phyloP scores from a whole-genome alignment of 2,329 filamentous ascomycete genomes.

The Hypoxylon sp. region DNA sequence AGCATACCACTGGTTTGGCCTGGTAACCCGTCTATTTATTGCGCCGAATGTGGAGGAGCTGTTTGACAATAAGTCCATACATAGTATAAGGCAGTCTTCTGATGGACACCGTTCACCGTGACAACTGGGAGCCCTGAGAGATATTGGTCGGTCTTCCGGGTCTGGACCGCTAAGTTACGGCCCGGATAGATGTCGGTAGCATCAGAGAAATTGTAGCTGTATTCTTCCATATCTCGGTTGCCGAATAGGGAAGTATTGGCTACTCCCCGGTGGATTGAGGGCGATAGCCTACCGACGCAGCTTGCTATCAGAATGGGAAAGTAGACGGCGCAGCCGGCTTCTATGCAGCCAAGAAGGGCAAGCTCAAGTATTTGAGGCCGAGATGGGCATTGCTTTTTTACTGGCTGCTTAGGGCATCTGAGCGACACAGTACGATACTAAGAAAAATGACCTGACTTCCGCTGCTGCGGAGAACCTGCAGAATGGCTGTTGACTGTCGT shows the following conservation, averaged over 20 bases:
- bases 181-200: slow-evolving; percentile 21
- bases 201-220: slow-evolving; percentile 35
- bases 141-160: slow-evolving; percentile 3
- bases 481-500: not conserved
- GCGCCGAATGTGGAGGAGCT: slow-evolving; percentile 1
- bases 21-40: slow-evolving; percentile 4
- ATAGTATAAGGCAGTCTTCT: slow-evolving; percentile 1
- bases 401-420: slow-evolving; percentile 24
- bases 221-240: slow-evolving; percentile 36
- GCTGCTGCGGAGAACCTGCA: not conserved
- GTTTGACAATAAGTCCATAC: slow-evolving; percentile 14
- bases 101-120: slow-evolving; percentile 8
- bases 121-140: slow-evolving; percentile 11
- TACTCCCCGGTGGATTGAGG: slow-evolving; percentile 29
- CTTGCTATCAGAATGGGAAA: slow-evolving; percentile 31
- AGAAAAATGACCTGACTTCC: not conserved
- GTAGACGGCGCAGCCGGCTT: slow-evolving; percentile 28
- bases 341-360: slow-evolving; percentile 9
- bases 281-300: slow-evolving; percentile 21
- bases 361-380: not conserved
- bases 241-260: slow-evolving; percentile 19
- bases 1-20: slow-evolving; percentile 8
- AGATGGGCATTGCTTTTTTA: slow-evolving; percentile 18
- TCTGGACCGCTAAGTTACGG: slow-evolving; percentile 34
- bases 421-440: not conserved